Evolutionary conservation across 202 grass and related monocot genomes (phyloP).

Genomic region (Panicum hallii): DNA sequence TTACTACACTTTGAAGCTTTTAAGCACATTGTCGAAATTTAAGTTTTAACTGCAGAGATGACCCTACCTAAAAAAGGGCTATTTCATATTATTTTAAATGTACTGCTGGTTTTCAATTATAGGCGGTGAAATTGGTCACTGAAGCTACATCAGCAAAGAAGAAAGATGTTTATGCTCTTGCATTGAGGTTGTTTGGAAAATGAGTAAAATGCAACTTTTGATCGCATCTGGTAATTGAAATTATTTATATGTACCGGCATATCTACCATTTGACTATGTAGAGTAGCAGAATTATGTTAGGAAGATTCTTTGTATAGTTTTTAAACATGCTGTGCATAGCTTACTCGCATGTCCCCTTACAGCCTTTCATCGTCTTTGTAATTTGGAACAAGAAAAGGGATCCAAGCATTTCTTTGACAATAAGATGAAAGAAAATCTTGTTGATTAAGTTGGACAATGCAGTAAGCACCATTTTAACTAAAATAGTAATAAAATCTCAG

Average conservation of each 20-base stretch:
- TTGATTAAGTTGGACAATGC: not conserved
- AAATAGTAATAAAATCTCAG: not conserved
- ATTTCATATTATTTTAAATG: constrained; percentile 32
- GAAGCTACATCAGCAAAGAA: constrained; percentile 86
- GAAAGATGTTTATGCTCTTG: constrained; percentile 97
- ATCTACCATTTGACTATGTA: constrained; percentile 13
- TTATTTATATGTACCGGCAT: constrained; percentile 5
- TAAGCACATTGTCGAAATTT: not conserved
- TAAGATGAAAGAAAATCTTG: not conserved
- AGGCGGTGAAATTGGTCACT: constrained; percentile 85
- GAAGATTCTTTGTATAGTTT: not conserved
- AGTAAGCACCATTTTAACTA: not conserved
- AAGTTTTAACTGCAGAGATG: not conserved
- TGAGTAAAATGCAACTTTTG: constrained; percentile 51
- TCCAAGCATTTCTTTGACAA: not conserved
- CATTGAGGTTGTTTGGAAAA: constrained; percentile 86
- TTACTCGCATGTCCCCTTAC: not conserved
- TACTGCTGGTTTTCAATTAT: constrained; percentile 31
- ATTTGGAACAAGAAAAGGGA: not conserved
- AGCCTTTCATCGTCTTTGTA: not conserved
- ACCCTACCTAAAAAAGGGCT: not conserved
- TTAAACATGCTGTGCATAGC: not conserved
- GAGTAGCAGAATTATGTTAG: constrained; percentile 13
- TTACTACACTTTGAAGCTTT: constrained; percentile 40
- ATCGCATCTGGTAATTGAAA: constrained; percentile 43